A percentile compares a stretch with the other conserved stretches of the same genome.
Evolutionary conservation across 768 basidiomycete genomes (phyloP).

Genomic region (Trichaptum fuscoviolaceum): DNA sequence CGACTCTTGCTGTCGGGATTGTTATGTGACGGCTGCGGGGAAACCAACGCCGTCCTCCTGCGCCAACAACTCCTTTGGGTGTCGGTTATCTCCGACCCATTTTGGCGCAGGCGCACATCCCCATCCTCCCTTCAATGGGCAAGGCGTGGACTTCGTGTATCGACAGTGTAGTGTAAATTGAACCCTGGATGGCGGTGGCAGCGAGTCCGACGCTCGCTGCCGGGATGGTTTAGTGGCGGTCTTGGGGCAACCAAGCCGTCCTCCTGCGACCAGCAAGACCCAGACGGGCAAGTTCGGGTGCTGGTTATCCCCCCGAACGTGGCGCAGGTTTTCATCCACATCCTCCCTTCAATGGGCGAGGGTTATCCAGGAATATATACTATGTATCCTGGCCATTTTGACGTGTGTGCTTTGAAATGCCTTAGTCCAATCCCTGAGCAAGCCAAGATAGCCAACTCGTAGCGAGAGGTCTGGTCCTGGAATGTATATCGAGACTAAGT

Average conservation of each 20-base stretch:
- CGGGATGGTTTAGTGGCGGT: not conserved
- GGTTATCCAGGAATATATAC: not conserved
- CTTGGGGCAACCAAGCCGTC: not conserved
- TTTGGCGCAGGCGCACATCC: not conserved
- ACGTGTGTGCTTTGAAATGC: too few species aligned
- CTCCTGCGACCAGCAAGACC: slow-evolving; percentile 1
- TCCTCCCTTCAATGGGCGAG: not conserved
- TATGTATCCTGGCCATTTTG: not conserved
- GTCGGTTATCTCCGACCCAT: not conserved
- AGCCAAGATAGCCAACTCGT: too few species aligned
- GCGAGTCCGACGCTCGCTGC: too few species aligned
- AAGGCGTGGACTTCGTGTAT: not conserved
- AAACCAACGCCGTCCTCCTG: not conserved
- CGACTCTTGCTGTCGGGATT: not conserved
- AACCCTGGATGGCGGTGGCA: too few species aligned
- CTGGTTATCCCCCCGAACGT: not conserved
- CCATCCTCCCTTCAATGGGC: not conserved
- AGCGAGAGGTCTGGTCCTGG: too few species aligned
- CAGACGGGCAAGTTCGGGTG: not conserved
- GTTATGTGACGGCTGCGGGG: not conserved
- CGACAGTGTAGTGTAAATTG: too few species aligned
- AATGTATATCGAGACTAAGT: too few species aligned
- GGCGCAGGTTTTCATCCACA: not conserved
- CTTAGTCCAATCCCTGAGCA: too few species aligned
- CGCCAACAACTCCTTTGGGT: not conserved